These are phyloP conservation scores for Leccinum incarnatum DNA, from an alignment of 768 basidiomycete genomes.

Conservation along the genomic window DNA sequence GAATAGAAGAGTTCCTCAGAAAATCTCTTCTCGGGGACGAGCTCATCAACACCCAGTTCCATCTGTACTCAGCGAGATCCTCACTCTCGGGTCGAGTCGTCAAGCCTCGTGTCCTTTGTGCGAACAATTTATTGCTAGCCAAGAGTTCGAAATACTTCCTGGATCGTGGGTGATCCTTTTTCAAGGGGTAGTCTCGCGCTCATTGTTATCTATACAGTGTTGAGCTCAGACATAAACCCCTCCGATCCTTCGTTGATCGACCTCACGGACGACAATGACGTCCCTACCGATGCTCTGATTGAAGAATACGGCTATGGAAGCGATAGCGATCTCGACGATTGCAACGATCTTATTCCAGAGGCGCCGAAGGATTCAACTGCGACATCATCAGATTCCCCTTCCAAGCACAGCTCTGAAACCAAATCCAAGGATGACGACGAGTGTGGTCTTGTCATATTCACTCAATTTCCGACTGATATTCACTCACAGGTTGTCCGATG, in stretches of 20 bases:
- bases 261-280: conserved; percentile 10
- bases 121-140: conserved; percentile 27
- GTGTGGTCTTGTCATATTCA: neutral
- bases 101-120: conserved; percentile 24
- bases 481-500: conserved; percentile 9
- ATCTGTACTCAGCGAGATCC: conserved; percentile 27
- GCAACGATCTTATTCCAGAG: conserved; percentile 4
- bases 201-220: conserved; percentile 7
- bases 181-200: neutral
- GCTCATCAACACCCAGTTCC: conserved; percentile 31
- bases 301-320: conserved; percentile 32
- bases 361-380: neutral
- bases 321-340: conserved; percentile 37
- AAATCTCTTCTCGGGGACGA: conserved; percentile 28
- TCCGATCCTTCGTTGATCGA: conserved; percentile 14
- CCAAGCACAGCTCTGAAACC: neutral
- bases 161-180: conserved; percentile 14
- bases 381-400: neutral
- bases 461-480: neutral
- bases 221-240: conserved; percentile 8
- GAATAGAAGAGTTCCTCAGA: conserved; percentile 22
- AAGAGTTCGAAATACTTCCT: conserved; percentile 30
- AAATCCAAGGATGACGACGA: conserved; percentile 6
- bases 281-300: conserved; percentile 6
- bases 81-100: conserved; percentile 4